Percentiles rank a stretch among this genome's conserved stretches.
phyloP scores from a whole-genome alignment of 129 eudicot genomes.

The Centaurea solstitialis region DNA sequence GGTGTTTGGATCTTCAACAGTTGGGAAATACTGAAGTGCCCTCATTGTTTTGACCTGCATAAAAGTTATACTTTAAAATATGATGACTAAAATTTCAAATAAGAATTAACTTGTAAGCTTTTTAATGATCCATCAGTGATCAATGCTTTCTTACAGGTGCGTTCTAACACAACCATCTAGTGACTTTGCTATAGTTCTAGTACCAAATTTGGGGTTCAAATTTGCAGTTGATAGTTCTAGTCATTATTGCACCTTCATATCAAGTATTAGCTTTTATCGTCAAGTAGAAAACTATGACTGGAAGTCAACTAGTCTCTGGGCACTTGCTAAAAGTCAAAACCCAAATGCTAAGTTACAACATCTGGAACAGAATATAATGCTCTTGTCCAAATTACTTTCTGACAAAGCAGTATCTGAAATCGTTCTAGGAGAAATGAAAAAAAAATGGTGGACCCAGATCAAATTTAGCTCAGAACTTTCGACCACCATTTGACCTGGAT shows the following conservation, averaged over 20 bases:
- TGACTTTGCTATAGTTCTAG: not conserved
- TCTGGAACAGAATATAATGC: not conserved
- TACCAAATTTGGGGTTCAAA: not conserved
- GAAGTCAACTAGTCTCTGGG: not conserved
- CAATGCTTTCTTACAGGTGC: not conserved
- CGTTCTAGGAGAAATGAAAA: not conserved
- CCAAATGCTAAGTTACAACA: not conserved
- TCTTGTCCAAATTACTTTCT: not conserved
- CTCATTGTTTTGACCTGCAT: slow-evolving; percentile 96
- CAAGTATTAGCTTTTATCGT: not conserved
- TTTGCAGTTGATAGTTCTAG: not conserved
- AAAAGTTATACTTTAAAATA: not conserved
- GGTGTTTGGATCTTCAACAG: slow-evolving; percentile 88
- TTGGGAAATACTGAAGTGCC: slow-evolving; percentile 97
- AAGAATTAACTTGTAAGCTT: not conserved
- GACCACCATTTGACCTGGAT: slow-evolving; percentile 13
- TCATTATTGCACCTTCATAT: not conserved
- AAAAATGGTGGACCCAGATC: not conserved
- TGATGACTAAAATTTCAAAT: not conserved
- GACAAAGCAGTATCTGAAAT: not conserved
- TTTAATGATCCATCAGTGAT: not conserved
- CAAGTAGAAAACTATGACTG: not conserved
- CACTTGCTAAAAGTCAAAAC: not conserved
- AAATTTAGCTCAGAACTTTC: not conserved
- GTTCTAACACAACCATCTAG: not conserved